Base-by-base conservation (phyloP, 768 basidiomycete genomes). In the Cubamyces lactineus region DNA sequence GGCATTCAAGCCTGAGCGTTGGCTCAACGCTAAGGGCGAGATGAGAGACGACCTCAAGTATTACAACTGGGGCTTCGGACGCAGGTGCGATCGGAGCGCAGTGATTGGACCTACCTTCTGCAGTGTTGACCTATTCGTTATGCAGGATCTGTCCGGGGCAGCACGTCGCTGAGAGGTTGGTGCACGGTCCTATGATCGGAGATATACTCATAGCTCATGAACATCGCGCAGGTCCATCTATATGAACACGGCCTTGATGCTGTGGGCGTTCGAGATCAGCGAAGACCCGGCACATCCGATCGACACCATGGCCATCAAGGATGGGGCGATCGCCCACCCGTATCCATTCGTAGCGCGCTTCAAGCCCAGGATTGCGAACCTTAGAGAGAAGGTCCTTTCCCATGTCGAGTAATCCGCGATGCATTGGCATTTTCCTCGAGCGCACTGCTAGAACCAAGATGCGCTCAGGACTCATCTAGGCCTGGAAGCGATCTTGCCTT, bases 301-400 rank as follows among this genome's bases (percentile, higher is more conserved):
- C 54, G 84, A 91, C 67, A 78, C 79, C 11, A 72, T 80, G 41
- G 86, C 80, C 0, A 87, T 91, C 67, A 83, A 83, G 5, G 84
- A 88, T 64, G 84, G 82, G 2, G 84, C 86, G 16, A 84, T 88
- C 66, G 79, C 82, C 0, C 87, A 86, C 59, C 89, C 89, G 0
- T 69, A 79, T 50, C 86, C 84, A 0, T 91, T 90, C 70, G 78
- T 78, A 26, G 85, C 79, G 3, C 63, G 73, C 7, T 89, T 90
- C 67, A 77, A 80, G 59, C 85, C 86, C 0, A 69, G 87, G 8
- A 65, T 74, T n/a, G 52, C 61, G 17, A 65, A 65, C 23, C 16
- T 69, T 17, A 60, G 52, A 24, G 54, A 58, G 62, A 62, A 48
- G 52, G 41, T 65, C 11, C 13, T 52, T 11, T 42, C 47, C 19